Evolutionary conservation across 2,329 filamentous ascomycete genomes (phyloP), one percentile per base, ranked within the genome.

Genomic region (Trichoderma sp.): DNA sequence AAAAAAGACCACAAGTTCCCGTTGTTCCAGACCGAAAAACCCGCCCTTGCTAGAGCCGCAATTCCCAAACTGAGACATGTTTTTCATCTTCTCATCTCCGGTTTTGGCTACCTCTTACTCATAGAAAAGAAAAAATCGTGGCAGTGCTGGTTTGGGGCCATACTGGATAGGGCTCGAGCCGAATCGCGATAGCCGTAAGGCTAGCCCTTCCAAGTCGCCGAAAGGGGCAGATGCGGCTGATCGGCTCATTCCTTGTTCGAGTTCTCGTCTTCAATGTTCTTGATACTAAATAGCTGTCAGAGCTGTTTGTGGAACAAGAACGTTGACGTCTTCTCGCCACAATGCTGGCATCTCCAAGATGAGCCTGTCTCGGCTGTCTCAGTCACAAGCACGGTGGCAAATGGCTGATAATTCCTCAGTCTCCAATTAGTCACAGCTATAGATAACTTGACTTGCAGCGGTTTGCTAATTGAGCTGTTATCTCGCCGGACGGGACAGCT

Each of bases 211-310:
- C 21, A 35, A 73, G 60, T 31, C 59, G 38, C 68, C 59, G 68
- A 72, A 56, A 65, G 71, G 41, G 63, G 16, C 18, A 65, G 71
- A 65, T 56, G 50, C 71, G 71, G 71, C 71, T 29, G 50, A 56
- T 56, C 50, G 50, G 50, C 50, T 56, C n/a, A 24, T 24, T 56
- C 50, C 50, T 56, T 56, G 67, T 24, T 62, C 53, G 67, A 60
- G 29, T 71, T 62, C n/a, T 38, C 35, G 45, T 68, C 59, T 29
- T 29, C 29, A 9, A 69, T 35, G n/a, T 9, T 41, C 12, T 68
- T 68, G 6, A 53, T 53, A 50, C 38, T 8, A 18, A 18, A n/a
- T 27, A n/a, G 38, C 41, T 66, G 64, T n/a, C 21, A 38, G 29
- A 24, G 12, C 50, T 24, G 16, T 29, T 29, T 38, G 33, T 38